phyloP scores from a whole-genome alignment of 495 filamentous ascomycete species.

The Penicillium paradoxum region DNA sequence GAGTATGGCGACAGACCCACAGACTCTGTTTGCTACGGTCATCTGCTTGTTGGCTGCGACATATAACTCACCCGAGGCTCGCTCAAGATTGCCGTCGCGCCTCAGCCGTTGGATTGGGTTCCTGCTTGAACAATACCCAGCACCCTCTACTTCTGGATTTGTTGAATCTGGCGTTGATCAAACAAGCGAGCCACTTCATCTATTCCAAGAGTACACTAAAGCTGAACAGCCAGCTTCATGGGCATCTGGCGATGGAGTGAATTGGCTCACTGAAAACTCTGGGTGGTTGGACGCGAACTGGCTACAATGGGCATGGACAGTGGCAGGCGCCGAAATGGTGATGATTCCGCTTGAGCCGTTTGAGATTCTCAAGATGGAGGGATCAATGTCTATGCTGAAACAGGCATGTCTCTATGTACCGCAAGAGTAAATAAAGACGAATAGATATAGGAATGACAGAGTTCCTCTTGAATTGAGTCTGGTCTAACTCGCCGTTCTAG shows the following conservation, averaged over 20 bases:
- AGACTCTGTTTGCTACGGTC: constrained; percentile 19
- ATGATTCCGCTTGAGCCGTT: constrained; percentile 37
- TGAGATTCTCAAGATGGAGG: constrained; percentile 22
- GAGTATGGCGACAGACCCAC: constrained; percentile 14
- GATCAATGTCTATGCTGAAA: constrained; percentile 27
- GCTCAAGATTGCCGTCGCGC: constrained; percentile 24
- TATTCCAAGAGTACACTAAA: constrained; percentile 22
- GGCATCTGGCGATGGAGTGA: constrained; percentile 11
- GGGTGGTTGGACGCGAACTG: constrained; percentile 41
- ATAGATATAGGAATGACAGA: neutral
- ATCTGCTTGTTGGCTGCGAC: constrained; percentile 21
- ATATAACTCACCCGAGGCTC: constrained; percentile 12
- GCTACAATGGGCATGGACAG: constrained; percentile 40
- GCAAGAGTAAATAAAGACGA: constrained; percentile 15
- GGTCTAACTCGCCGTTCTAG: neutral
- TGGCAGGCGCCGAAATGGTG: constrained; percentile 37
- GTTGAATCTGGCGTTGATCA: constrained; percentile 17
- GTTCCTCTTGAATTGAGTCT: no score
- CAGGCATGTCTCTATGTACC: constrained; percentile 41
- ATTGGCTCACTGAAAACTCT: constrained; percentile 21
- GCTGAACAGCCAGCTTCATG: constrained; percentile 4
- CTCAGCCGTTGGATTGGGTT: constrained; percentile 35
- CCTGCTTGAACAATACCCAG: constrained; percentile 34
- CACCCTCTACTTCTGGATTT: constrained; percentile 11
- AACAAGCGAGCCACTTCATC: constrained; percentile 15